Conservation (phyloP, 2,329 filamentous ascomycete genomes). For the Ophiostoma sp. region DNA sequence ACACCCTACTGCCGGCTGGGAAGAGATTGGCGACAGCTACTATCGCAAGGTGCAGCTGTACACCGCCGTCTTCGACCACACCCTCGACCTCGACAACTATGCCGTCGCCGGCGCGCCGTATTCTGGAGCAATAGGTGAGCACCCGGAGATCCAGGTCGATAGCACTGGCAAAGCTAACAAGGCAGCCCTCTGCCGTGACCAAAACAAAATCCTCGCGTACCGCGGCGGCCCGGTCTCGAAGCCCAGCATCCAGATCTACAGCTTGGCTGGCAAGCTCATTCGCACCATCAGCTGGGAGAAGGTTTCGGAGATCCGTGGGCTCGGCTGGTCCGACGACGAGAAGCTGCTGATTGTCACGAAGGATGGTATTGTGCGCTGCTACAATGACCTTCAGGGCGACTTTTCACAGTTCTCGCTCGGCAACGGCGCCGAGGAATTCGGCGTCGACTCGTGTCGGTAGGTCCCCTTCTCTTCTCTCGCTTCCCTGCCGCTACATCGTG, state of each 20-base stretch:
- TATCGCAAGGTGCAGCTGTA: conserved; percentile 95
- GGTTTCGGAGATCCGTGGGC: conserved; percentile 67
- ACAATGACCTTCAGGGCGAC: conserved; percentile 85
- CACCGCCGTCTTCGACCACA: conserved; percentile 85
- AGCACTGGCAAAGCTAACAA: background rate
- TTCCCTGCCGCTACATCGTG: background rate
- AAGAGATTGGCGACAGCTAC: conserved; percentile 85
- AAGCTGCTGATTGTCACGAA: conserved; percentile 80
- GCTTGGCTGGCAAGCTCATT: conserved; percentile 82
- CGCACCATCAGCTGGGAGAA: conserved; percentile 87
- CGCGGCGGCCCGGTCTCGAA: conserved; percentile 66
- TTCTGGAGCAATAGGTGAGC: conserved; percentile 82
- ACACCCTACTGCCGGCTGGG: conserved; percentile 82
- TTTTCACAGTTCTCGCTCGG: conserved; percentile 93
- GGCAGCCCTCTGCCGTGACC: conserved; percentile 80
- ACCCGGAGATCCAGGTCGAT: background rate
- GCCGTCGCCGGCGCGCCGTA: conserved; percentile 87
- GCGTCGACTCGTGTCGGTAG: conserved; percentile 71
- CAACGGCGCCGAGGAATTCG: conserved; percentile 79
- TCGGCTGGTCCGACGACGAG: conserved; percentile 97
- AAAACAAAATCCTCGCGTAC: conserved; percentile 74
- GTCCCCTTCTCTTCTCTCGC: conserved; percentile 30
- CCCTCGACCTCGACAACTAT: conserved; percentile 92
- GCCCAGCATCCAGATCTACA: conserved; percentile 89
- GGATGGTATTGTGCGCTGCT: conserved; percentile 86